phyloP scores from a whole-genome alignment of 371 early-diverging fungal species.

The Mucor lusitanicus region DNA sequence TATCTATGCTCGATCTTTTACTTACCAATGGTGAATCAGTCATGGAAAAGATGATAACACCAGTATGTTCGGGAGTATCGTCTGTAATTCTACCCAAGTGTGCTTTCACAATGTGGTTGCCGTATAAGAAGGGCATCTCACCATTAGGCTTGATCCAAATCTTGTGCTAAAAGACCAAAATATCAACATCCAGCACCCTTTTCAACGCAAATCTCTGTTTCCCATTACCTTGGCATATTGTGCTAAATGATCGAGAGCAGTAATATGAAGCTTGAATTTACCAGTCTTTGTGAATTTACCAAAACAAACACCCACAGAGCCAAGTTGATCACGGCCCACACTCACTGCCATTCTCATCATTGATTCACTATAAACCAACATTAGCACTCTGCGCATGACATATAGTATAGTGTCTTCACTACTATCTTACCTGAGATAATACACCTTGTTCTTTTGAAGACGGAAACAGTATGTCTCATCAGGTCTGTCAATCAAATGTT shows the following conservation, averaged over 20 bases:
- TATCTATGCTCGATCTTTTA: neutral
- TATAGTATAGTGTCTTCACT: neutral
- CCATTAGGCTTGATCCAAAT: conserved; percentile 99
- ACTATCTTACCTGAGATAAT: conserved; percentile 83
- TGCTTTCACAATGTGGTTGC: conserved; percentile 98
- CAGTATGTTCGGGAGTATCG: conserved; percentile 97
- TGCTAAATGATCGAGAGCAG: conserved; percentile 89
- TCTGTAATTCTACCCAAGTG: conserved; percentile 97
- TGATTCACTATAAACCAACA: conserved; percentile 63
- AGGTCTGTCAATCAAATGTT: conserved; percentile 90
- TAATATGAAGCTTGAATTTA: conserved; percentile 96
- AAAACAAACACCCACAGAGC: conserved; percentile 94
- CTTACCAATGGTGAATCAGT: conserved; percentile 88
- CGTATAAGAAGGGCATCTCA: conserved; percentile 99
- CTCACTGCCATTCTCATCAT: conserved; percentile 88
- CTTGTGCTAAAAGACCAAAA: conserved; percentile 34
- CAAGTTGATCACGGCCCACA: conserved; percentile 86
- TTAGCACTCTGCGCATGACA: neutral
- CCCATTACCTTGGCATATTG: conserved; percentile 88
- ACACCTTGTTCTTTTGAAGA: conserved; percentile 90
- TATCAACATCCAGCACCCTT: neutral
- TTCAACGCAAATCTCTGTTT: neutral
- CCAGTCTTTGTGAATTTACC: conserved; percentile 99
- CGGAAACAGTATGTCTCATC: conserved; percentile 97
- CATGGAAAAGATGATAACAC: conserved; percentile 95